Evolutionary conservation across 495 filamentous ascomycete species (phyloP), one percentile per base, ranked within the genome.

Genomic region (Annulohypoxylon nitens): DNA sequence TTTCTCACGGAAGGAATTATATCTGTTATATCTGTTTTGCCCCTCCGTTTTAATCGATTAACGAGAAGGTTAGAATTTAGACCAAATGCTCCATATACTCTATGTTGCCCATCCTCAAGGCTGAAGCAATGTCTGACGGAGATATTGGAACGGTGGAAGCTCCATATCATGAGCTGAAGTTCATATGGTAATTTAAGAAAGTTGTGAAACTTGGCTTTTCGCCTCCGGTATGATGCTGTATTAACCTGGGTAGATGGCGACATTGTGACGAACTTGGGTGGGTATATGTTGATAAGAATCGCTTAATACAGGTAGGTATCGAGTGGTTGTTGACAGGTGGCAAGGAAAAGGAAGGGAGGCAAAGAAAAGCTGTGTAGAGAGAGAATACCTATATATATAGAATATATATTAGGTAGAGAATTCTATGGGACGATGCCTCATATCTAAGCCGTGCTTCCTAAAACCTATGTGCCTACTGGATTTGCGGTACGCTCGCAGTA

Each of bases 81-180:
- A 34, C 61, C 36, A 2, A 61, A 1, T 1, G 61, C 45, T 3
- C 12, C 47, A 16, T 71, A 71, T 0, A 50, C 20, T 33, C 54
- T 45, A 12, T 1, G 7, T 0, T 34, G n/a, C 2, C 5, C 5
- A 5, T 4, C 2, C 14, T 53, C 14, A 8, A 65, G 0, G 8
- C 45, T 55, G 63, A 72, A 72, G 36, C 9, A 67, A 45, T 67
- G 69, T 16, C 54, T 50, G 12, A 43, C n/a, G n/a, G n/a, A n/a
- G n/a, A n/a, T 51, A 51, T 4, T 26, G 47, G 14, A 1, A 8
- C 50, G 33, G 14, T 63, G 8, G 4, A 51, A 20, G 6, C 36
- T 33, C 69, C 69, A 72, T 12, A 72, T 43, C 18, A 67, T 58
- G 37, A 41, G 16, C 58, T 67, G 62, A 23, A 72, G 12, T 41